Evolutionary conservation across 352 stramenopile species (phyloP), one percentile per base, ranked within the genome.

Genomic region (Elongisporangium undulatum): DNA sequence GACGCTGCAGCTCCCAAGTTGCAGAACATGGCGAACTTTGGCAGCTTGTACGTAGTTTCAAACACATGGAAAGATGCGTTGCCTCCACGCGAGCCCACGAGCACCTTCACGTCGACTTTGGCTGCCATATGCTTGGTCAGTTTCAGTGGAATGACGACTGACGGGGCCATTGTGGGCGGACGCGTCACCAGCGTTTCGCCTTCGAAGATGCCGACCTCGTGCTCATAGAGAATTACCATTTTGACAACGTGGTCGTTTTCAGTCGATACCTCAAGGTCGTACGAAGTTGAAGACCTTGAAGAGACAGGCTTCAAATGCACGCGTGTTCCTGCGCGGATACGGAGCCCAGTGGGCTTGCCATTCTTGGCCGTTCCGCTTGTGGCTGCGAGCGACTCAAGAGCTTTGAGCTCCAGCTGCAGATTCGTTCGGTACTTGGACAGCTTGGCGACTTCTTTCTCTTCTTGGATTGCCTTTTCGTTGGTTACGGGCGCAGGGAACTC

Each of bases 221-320:
- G 84, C 51, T 96, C 86, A 61, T 91, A 94, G 21, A 96, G 71
- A 0, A 91, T 71, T 20, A 96, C 70, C 80, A 92, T 96, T 61
- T 90, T 87, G 68, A 97, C 93, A 53, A 96, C 69, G 62, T 78
- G 86, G 21, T 96, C 90, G 54, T 81, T 96, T 52, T 92, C 87
- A 4, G 87, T 95, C 4, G 77, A 78, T 6, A 96, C 70, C 34
- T 86, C 69, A n/a, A 97, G 82, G 64, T 97, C 85, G 26, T 94
- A 79, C 4, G 72, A 69, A 17, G 59, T 72, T 17, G 77, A 79
- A 17, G 68, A 66, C 45, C 84, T 83, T 24, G 71, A 85, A n/a
- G 79, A 69, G 13, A 79, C 59, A 2, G 73, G 72, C 10, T 74
- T 77, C 55, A 93, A 78, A 38, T 83, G 72, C 23, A 92, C 77